Percentiles rank a stretch among this genome's conserved stretches.
phyloP scores from a whole-genome alignment of 2,329 filamentous ascomycete species.

The Penicillium sp. region DNA sequence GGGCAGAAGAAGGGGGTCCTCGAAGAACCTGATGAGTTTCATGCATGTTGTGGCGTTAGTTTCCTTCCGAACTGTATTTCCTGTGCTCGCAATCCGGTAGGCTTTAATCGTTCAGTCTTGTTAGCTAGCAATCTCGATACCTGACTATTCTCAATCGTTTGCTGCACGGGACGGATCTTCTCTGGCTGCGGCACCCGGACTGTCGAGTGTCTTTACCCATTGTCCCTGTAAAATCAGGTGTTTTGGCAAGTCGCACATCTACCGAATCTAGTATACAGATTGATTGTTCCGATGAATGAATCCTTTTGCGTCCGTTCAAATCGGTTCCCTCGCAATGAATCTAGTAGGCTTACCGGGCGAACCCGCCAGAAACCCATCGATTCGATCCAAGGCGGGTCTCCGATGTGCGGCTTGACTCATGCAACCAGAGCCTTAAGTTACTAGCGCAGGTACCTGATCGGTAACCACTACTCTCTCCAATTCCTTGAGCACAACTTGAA shows the following conservation, averaged over 20 bases:
- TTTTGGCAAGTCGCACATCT: too few relatives aligned
- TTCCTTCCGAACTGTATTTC: slow-evolving; percentile 8
- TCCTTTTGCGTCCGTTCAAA: neutral
- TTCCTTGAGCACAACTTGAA: too few relatives aligned
- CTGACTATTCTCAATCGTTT: slow-evolving; percentile 4
- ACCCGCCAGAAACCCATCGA: slow-evolving; percentile 4
- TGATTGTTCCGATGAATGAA: neutral
- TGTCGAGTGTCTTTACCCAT: too few relatives aligned
- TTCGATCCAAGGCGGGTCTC: neutral
- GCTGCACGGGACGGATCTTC: neutral
- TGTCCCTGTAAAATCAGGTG: too few relatives aligned
- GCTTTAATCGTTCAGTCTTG: slow-evolving; percentile 7
- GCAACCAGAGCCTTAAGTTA: neutral
- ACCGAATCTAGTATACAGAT: too few relatives aligned
- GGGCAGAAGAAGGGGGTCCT: too few relatives aligned
- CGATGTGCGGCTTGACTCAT: slow-evolving; percentile 6
- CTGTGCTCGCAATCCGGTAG: slow-evolving; percentile 8
- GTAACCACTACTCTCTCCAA: neutral
- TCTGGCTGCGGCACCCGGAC: neutral
- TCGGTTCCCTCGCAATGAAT: neutral
- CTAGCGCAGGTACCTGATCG: too few relatives aligned
- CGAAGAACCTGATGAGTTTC: slow-evolving; percentile 7
- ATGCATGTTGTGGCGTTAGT: slow-evolving; percentile 24
- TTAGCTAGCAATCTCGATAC: slow-evolving; percentile 6
- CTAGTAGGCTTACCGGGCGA: neutral